Conservation (phyloP, 306 rosid species). For the Quercus glauca region DNA sequence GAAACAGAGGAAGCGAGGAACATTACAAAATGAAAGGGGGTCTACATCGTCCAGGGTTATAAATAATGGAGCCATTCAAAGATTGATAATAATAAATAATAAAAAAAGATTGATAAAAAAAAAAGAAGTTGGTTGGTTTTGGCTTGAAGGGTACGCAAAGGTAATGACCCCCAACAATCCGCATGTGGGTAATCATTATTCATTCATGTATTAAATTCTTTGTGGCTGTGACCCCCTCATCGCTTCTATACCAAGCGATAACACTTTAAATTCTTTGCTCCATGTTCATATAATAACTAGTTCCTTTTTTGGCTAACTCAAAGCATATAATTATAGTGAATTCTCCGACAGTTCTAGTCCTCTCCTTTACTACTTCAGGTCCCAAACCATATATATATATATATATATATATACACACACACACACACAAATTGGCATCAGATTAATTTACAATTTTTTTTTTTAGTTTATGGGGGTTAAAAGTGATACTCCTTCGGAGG, state of each 20-base stretch:
- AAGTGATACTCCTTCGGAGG: no score
- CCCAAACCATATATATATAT: no score
- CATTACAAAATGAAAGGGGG: not conserved
- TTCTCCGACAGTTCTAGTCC: no score
- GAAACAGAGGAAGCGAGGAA: no score
- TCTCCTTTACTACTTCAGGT: no score
- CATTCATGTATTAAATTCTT: not conserved
- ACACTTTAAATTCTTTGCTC: not conserved
- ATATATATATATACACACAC: no score
- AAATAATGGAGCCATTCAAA: not conserved
- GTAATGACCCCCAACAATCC: constrained; percentile 18
- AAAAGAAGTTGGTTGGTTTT: constrained; percentile 30
- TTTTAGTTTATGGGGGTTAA: no score
- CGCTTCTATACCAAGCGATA: constrained; percentile 56
- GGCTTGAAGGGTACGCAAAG: constrained; percentile 60
- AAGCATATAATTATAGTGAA: no score
- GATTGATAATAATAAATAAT: not conserved
- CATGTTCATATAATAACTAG: no score
- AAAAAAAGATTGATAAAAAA: not conserved
- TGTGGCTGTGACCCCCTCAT: constrained; percentile 22
- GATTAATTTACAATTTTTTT: no score
- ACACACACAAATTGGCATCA: no score
- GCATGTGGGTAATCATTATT: constrained; percentile 36
- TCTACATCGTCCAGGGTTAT: constrained; percentile 18
- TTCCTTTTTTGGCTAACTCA: no score